Base-by-base conservation (phyloP, 345 rosid genomes). In the Boechera retrofracta region DNA sequence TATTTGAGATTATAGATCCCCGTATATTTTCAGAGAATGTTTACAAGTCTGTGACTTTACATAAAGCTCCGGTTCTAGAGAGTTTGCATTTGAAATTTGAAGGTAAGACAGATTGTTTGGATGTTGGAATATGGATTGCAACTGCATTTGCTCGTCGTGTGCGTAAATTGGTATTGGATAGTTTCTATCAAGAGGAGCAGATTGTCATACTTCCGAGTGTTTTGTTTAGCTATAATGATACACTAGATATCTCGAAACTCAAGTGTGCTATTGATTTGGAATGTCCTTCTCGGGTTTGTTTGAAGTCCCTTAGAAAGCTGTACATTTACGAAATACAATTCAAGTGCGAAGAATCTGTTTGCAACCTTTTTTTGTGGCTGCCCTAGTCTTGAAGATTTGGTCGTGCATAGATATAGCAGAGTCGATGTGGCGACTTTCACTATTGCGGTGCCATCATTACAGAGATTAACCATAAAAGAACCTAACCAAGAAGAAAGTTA, bases 311-410 rank as follows among this genome's bases (percentile, higher is more conserved):
- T 33, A 59, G 44, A 59, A 16, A 35, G 64, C 7, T 59, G 28
- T 18, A 16, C 28, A 44, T 59, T 35, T 2, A 59, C 12, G 12
- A n/a, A 5, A 47, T 57, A 4, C 4, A n/a, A 2, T 59, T 59
- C 13, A 7, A 12, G 12, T n/a, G 31, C 41, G 41, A 29, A 64
- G 69, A 15, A 2, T 64, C 29, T 48, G 5, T 47, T 65, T n/a
- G 4, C 42, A 65, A 65, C 15, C 6, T 47, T 31, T 65, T 47
- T 5, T 15, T 21, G 41, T 31, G 69, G 55, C 28, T 64, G 55
- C 29, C 54, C 69, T 64, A 28, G 8, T 64, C 55, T 64, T 29
- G 10, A 64, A 64, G 69, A 64, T n/a, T 44, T 64, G 41, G 4
- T 29, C 1, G 69, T 63, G 53, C 45, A 52, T 24, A 24, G 64